Evolutionary conservation across 2,329 filamentous ascomycete genomes (phyloP).

Genomic region (Teratosphaeria destructans): DNA sequence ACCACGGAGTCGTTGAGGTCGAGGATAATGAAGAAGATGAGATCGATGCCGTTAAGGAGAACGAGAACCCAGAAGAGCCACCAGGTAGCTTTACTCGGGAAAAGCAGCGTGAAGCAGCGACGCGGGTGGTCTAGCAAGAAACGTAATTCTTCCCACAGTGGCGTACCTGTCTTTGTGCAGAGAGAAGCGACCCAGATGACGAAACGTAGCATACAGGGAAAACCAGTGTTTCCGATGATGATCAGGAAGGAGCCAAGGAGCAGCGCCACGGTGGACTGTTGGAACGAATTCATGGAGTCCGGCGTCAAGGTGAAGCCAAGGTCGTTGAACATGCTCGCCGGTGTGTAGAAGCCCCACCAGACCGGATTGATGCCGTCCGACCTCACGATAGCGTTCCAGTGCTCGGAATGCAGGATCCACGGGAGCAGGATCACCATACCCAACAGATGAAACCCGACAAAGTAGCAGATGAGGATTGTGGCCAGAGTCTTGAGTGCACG

Average conservation of each 20-base stretch:
- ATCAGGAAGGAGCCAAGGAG: constrained; percentile 76
- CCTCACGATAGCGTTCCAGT: constrained; percentile 57
- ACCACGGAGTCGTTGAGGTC: constrained; percentile 70
- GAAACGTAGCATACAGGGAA: constrained; percentile 87
- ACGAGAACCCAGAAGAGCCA: constrained; percentile 86
- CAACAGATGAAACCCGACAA: constrained; percentile 67
- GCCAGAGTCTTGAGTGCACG: constrained; percentile 76
- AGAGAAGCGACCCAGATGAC: constrained; percentile 76
- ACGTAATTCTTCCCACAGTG: constrained; percentile 77
- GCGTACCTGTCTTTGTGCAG: constrained; percentile 52
- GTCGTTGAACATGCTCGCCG: constrained; percentile 85
- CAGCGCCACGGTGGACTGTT: constrained; percentile 62
- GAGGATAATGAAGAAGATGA: constrained; percentile 85
- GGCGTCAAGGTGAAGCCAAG: constrained; percentile 87
- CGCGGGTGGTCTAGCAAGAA: constrained; percentile 92
- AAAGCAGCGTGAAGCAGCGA: constrained; percentile 89
- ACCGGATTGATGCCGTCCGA: constrained; percentile 51
- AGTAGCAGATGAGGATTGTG: constrained; percentile 65
- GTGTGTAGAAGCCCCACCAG: constrained; percentile 90
- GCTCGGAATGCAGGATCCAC: constrained; percentile 60
- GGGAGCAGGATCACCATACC: constrained; percentile 62
- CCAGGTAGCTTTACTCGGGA: constrained; percentile 85
- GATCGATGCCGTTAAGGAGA: constrained; percentile 69
- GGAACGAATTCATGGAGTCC: constrained; percentile 88
- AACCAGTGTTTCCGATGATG: constrained; percentile 89